Base-by-base conservation (phyloP, 768 basidiomycete species). In the Leccinum sublutescens region DNA sequence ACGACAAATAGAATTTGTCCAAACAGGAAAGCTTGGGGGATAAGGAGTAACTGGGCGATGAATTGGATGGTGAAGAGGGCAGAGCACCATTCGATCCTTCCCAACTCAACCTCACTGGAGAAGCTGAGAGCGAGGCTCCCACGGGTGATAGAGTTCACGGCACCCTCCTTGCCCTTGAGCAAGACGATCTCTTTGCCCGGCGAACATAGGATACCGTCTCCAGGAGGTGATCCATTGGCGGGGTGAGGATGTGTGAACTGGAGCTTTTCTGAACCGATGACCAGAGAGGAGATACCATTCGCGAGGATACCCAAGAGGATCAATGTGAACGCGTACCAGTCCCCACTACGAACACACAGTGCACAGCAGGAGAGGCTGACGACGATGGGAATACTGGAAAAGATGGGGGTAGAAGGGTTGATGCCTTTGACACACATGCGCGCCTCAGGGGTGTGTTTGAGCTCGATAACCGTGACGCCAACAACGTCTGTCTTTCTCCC, bases 271-370 rank as follows among this genome's bases (percentile, higher is more conserved):
- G 56, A 66, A 38, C 67, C 67, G 14, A 71, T 60, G 23, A 64
- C 52, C 12, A 57, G 51, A 53, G 68, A 68, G n/a, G 72, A 58
- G n/a, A 70, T 7, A 29, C 27, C 27, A 10, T 62, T 71, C 57
- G 64, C 59, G 25, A 73, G 4, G n/a, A 73, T 69, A 4, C 72
- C 72, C 10, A 66, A 60, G 0, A 73, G 60, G 27, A 73, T 68
- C 60, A 71, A 58, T 3, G 61, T 29, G 38, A 69, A 67, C 19
- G 65, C 63, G 21, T 52, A 66, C 70, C 72, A 73, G 40, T 73
- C 72, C 2, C 27, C 27, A 29, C 27, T 29, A 29, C 27, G 27
- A 29, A 29, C 27, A 29, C 27, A 29, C 0, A 29, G 27, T 29
- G 27, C 27, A 29, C 27, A 29, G 27, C 27, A 29, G 27, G 27